Conservation (phyloP, 2,329 filamentous ascomycete genomes). For the Talaromyces sp. region DNA sequence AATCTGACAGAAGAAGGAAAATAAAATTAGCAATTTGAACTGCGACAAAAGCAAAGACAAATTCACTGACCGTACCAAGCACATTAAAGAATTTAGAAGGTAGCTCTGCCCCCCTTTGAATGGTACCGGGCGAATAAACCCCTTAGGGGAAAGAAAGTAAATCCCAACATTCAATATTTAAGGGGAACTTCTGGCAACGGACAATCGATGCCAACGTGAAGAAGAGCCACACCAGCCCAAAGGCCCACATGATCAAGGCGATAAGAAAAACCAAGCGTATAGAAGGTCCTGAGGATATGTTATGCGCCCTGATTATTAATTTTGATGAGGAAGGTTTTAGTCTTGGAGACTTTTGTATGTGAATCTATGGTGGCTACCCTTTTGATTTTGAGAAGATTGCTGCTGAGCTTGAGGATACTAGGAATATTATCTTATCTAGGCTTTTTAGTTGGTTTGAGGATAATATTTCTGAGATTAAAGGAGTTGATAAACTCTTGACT, state of each 20-base stretch:
- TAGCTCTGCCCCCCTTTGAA: conserved; percentile 52
- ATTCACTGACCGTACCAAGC: conserved; percentile 51
- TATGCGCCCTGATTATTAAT: too few species aligned
- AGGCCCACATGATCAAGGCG: conserved; percentile 44
- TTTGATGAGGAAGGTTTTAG: too few species aligned
- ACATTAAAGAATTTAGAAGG: conserved; percentile 60
- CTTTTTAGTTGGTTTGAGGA: too few species aligned
- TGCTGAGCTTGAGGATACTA: too few species aligned
- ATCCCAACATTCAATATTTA: conserved; percentile 68
- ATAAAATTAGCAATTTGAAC: not conserved
- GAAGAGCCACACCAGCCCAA: conserved; percentile 45
- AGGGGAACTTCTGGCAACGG: conserved; percentile 50
- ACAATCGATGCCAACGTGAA: conserved; percentile 42
- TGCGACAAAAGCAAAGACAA: not conserved
- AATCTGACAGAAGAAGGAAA: conserved; percentile 35
- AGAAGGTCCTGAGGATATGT: too few species aligned
- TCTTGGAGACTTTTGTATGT: too few species aligned
- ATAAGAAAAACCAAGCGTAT: too few species aligned
- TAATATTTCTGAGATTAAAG: too few species aligned
- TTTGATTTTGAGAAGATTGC: too few species aligned
- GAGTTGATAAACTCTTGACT: too few species aligned
- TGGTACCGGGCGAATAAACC: conserved; percentile 55
- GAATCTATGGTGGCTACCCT: too few species aligned
- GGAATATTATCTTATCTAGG: too few species aligned
- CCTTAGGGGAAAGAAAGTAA: conserved; percentile 63